Percentiles rank a stretch among this genome's conserved stretches.
These are phyloP conservation scores for Neurospora sp. DNA, from an alignment of 495 filamentous ascomycete species.

Conservation along the genomic window DNA sequence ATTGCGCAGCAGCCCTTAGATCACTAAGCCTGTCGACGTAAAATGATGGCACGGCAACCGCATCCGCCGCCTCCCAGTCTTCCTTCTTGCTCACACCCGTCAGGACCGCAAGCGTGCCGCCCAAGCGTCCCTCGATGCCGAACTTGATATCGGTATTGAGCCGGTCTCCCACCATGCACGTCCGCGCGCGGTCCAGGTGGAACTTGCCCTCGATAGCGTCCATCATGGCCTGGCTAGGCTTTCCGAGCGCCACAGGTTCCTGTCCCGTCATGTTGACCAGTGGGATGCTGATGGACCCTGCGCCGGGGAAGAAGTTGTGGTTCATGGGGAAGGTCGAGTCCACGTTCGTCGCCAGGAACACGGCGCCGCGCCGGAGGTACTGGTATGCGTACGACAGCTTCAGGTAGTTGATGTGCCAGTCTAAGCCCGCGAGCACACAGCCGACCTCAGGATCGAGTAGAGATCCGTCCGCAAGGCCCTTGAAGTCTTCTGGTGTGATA, in stretches of 20 bases:
- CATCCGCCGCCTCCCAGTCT: conserved; percentile 60
- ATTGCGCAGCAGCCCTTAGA: conserved; percentile 35
- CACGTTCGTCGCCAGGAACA: conserved; percentile 87
- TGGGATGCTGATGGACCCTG: conserved; percentile 72
- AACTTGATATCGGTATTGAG: conserved; percentile 95
- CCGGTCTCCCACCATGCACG: conserved; percentile 96
- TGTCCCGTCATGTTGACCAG: conserved; percentile 62
- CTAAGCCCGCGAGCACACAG: conserved; percentile 78
- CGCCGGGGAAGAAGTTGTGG: conserved; percentile 79
- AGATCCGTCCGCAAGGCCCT: conserved; percentile 61
- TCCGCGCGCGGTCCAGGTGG: conserved; percentile 65
- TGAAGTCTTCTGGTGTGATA: conserved; percentile 71
- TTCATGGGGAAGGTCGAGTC: conserved; percentile 79
- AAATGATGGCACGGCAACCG: conserved; percentile 55
- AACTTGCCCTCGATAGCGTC: conserved; percentile 96
- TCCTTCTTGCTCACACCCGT: conserved; percentile 80
- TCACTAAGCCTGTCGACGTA: conserved; percentile 81
- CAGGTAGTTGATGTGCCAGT: conserved; percentile 90
- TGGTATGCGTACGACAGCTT: conserved; percentile 78
- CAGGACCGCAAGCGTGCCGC: conserved; percentile 83
- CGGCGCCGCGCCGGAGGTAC: conserved; percentile 73
- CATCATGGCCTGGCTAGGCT: conserved; percentile 98
- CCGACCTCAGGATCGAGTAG: conserved; percentile 79
- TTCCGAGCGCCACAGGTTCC: conserved; percentile 71
- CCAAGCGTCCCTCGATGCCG: conserved; percentile 80